phyloP scores from a whole-genome alignment of 129 eudicot genomes.

The Pittosporum tobira region DNA sequence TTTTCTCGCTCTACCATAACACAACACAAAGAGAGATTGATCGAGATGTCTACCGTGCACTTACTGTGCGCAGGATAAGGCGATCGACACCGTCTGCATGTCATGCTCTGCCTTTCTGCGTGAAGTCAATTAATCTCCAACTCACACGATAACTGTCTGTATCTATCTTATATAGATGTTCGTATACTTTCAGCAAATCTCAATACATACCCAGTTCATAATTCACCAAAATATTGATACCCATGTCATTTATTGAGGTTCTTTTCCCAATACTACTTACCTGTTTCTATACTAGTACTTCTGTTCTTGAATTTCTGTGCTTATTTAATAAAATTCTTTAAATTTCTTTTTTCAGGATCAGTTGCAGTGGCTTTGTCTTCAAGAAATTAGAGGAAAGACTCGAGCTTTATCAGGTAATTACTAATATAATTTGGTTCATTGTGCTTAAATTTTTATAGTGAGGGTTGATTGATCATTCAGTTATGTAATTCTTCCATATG shows the following conservation, averaged over 20 bases:
- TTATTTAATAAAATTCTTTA: neutral
- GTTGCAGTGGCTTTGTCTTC: slow-evolving; percentile 26
- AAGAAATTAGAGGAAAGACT: slow-evolving; percentile 16
- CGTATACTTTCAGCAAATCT: neutral
- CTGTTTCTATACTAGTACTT: neutral
- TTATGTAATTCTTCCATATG: neutral
- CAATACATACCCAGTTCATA: slow-evolving; percentile 12
- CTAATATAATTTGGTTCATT: neutral
- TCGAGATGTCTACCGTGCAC: neutral
- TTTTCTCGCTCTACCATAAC: neutral
- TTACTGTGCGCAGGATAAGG: slow-evolving; percentile 15
- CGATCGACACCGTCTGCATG: neutral
- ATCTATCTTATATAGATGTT: slow-evolving; percentile 20
- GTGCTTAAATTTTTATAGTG: neutral
- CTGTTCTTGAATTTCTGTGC: slow-evolving; percentile 8
- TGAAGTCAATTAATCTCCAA: slow-evolving; percentile 14
- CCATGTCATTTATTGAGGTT: slow-evolving; percentile 64
- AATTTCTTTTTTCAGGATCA: slow-evolving; percentile 40
- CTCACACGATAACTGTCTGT: neutral
- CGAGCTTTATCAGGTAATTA: slow-evolving; percentile 41
- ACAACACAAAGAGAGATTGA: neutral
- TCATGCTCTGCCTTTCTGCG: neutral
- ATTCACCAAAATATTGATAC: neutral
- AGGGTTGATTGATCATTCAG: neutral
- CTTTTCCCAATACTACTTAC: neutral